A percentile compares a stretch with the other conserved stretches of the same genome.
Conservation (phyloP, 306 rosid species). For the Malus sieversii region DNA sequence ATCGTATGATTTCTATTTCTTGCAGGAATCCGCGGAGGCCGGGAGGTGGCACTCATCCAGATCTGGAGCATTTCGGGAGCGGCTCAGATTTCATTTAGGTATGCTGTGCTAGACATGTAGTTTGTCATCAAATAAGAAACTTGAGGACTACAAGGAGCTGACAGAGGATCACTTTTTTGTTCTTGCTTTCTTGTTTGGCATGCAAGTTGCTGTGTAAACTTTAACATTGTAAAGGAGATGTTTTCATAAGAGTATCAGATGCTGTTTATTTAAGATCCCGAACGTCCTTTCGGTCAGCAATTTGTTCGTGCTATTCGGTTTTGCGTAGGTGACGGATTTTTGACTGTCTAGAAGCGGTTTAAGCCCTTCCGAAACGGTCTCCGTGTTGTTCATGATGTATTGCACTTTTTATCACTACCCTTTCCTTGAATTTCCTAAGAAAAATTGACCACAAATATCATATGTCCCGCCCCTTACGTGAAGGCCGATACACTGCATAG, state of each 20-base stretch:
- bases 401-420: background rate
- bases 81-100: conserved; percentile 71
- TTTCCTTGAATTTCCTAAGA: background rate
- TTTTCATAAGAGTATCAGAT: background rate
- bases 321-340: background rate
- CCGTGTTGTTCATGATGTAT: background rate
- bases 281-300: background rate
- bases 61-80: conserved; percentile 53
- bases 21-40: conserved; percentile 59
- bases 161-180: background rate
- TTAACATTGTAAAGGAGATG: background rate
- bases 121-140: background rate
- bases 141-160: background rate
- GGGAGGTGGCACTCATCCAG: conserved; percentile 63
- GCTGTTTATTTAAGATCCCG: background rate
- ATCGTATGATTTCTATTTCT: background rate
- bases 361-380: no score
- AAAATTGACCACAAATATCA: background rate
- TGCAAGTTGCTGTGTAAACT: background rate
- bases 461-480: background rate
- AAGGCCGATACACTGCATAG: background rate
- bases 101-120: background rate
- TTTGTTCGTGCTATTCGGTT: background rate
- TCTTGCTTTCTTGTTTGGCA: background rate
- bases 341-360: no score